Percentiles rank a stretch among this genome's conserved stretches.
These are phyloP conservation scores for Mortierella sp. DNA, from an alignment of 371 early-diverging fungal species.

Conservation along the genomic window DNA sequence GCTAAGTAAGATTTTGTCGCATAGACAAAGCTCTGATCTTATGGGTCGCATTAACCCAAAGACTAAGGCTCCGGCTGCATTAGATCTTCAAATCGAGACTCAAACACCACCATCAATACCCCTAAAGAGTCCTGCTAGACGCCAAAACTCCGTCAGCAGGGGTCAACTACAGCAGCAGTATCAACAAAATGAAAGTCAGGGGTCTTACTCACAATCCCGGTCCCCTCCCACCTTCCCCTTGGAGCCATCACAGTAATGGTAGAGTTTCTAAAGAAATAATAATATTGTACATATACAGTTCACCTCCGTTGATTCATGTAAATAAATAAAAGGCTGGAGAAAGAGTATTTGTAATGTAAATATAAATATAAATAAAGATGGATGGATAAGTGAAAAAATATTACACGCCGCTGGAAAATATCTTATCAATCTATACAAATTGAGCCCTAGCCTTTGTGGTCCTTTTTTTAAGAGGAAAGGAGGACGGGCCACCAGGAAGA, in stretches of 20 bases:
- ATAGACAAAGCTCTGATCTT: background rate
- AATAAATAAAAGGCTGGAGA: background rate
- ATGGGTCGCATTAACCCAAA: background rate
- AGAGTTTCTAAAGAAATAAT: background rate
- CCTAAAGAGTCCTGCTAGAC: constrained; percentile 42
- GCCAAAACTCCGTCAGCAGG: background rate
- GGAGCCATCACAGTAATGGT: background rate
- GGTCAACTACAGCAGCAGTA: background rate
- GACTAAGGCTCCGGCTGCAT: background rate
- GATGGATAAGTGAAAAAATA: no score
- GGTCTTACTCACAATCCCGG: background rate
- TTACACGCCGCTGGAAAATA: no score
- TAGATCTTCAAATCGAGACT: constrained; percentile 15
- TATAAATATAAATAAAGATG: background rate
- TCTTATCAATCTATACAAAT: no score
- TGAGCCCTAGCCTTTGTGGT: no score
- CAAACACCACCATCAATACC: constrained; percentile 31
- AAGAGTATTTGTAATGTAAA: background rate
- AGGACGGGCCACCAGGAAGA: no score
- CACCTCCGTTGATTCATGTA: background rate
- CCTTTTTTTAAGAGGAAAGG: no score
- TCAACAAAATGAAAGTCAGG: background rate
- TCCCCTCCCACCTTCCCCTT: background rate
- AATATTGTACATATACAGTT: background rate
- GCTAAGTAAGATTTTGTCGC: background rate